Evolutionary conservation across 2,329 filamentous ascomycete genomes (phyloP).

Genomic region (Sclerotinia subarctica): DNA sequence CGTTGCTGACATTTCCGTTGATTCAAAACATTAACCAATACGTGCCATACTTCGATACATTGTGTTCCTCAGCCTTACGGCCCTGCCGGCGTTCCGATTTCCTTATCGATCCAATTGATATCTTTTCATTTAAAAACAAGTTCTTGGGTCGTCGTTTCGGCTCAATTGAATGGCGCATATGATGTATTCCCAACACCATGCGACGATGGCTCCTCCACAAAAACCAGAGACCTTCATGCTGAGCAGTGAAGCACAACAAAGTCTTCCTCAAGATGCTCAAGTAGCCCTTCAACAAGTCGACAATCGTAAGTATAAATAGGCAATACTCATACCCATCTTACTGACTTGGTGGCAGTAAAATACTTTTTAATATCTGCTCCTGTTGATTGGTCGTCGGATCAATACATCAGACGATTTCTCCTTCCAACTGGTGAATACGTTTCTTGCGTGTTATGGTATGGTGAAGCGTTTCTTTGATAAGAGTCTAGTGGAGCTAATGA

Average conservation of each 20-base stretch:
- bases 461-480: constrained; percentile 25
- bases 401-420: constrained; percentile 94
- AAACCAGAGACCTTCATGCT: constrained; percentile 99
- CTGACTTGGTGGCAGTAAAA: constrained; percentile 65
- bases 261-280: constrained; percentile 91
- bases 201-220: constrained; percentile 85
- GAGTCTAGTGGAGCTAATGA: constrained; percentile 33
- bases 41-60: constrained; percentile 22
- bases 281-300: constrained; percentile 97
- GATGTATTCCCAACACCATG: constrained; percentile 77
- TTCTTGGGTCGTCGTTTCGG: constrained; percentile 32
- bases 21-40: constrained; percentile 25
- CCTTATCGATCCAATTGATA: constrained; percentile 25
- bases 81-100: constrained; percentile 34
- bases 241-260: constrained; percentile 94
- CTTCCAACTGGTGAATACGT: constrained; percentile 98
- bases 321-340: background rate
- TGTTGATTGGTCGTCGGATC: constrained; percentile 94
- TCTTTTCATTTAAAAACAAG: constrained; percentile 23
- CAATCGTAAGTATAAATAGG: constrained; percentile 66
- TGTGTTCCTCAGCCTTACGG: constrained; percentile 27
- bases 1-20: constrained; percentile 28
- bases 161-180: constrained; percentile 40
- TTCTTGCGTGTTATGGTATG: constrained; percentile 89
- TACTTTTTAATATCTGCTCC: constrained; percentile 99